phyloP scores from a whole-genome alignment of 352 stramenopile genomes.

The Albugo laibachii region DNA sequence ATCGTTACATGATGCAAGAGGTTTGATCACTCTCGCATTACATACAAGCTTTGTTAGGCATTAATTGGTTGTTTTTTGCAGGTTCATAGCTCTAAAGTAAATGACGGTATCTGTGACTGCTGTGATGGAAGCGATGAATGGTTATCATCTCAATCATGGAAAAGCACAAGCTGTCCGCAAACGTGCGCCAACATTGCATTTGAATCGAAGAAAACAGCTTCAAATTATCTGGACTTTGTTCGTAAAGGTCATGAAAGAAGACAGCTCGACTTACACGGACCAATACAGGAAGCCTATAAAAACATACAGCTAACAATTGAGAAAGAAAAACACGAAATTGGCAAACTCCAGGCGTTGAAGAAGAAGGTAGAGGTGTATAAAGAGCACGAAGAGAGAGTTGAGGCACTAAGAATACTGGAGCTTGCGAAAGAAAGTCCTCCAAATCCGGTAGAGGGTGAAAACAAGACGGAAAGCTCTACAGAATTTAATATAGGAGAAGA shows the following conservation, averaged over 20 bases:
- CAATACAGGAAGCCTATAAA: constrained; percentile 19
- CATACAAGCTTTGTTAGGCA: no score
- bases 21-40: no score
- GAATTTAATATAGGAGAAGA: neutral
- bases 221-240: constrained; percentile 18
- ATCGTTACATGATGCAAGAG: no score
- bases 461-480: neutral
- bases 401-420: constrained; percentile 19
- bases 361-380: constrained; percentile 40
- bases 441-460: neutral
- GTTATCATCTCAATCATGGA: no score
- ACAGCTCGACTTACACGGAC: constrained; percentile 14
- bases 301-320: constrained; percentile 8
- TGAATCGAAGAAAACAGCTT: constrained; percentile 15
- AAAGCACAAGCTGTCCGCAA: constrained; percentile 15
- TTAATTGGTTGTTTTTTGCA: no score
- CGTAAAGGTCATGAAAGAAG: constrained; percentile 27
- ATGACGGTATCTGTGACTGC: constrained; percentile 70
- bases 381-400: constrained; percentile 35
- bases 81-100: constrained; percentile 12
- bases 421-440: neutral
- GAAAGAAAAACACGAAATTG: constrained; percentile 10
- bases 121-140: constrained; percentile 70
- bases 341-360: constrained; percentile 26
- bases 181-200: constrained; percentile 22